Base-by-base conservation (phyloP, 495 filamentous ascomycete species). In the Penicillium angulare region DNA sequence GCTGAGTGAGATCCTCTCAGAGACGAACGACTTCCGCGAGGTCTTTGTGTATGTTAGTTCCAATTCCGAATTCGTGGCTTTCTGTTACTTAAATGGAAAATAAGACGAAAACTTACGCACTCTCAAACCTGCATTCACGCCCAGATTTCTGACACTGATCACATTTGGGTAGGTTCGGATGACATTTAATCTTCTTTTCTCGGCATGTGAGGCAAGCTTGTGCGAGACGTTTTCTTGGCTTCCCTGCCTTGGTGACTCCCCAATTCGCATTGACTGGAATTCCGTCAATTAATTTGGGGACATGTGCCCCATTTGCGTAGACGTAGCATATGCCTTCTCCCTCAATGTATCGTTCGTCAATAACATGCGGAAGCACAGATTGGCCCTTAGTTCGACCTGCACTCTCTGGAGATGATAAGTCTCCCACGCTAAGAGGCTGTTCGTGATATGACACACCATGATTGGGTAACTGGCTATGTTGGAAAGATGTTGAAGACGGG, bases 101-200 rank as follows among this genome's bases (percentile, higher is more conserved):
- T n/a, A 16, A 3, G 40, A 26, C 16, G 15, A 21, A 27, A 29
- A 85, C 89, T 85, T 79, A 92, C 89, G 87, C 88, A 69, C 86
- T 90, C 68, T 88, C 86, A 62, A 90, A 92, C 64, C 87, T 82
- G 82, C 91, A 96, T 22, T 85, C 78, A 40, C 87, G 78, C 16
- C 89, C 87, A 56, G 88, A 89, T 67, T 95, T 96, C 61, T 92
- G 87, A 65, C 91, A 96, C 63, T 95, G 90, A 47, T 88, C 81
- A 60, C 91, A 96, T 50, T 87, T 86, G 24, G 87, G 87, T 48
- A 84, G 82, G 53, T 89, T 90, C 6, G 90, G 91, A 50, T 95
- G 90, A 57, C 91, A 96, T 66, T 93, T 95, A 73, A 95, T 93
- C 76, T 96, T 96, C 82, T 96, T 96, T 68, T 95, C 90, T 23